A percentile compares a stretch with the other conserved stretches of the same genome.
phyloP scores from a whole-genome alignment of 495 filamentous ascomycete genomes.

The Tuber umbilicatum region DNA sequence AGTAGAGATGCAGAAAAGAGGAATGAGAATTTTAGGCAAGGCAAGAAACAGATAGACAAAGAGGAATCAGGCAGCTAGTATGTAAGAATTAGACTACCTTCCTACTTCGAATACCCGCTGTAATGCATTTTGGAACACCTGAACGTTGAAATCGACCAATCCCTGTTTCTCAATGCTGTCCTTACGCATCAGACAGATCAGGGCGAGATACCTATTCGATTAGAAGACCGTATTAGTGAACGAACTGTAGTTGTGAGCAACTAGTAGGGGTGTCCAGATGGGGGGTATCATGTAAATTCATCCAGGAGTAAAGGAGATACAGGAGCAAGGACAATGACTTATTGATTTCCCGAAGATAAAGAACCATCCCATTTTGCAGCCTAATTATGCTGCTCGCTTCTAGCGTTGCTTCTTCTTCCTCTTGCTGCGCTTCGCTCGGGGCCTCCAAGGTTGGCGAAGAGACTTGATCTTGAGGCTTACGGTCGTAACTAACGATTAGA shows the following conservation, averaged over 20 bases:
- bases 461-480: slow-evolving; percentile 18
- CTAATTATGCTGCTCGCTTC: slow-evolving; percentile 40
- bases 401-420: slow-evolving; percentile 21
- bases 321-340: slow-evolving; percentile 28
- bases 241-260: not conserved
- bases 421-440: not conserved
- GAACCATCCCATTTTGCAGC: slow-evolving; percentile 41
- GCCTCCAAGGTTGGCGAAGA: slow-evolving; percentile 9
- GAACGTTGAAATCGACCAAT: slow-evolving; percentile 57
- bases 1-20: not conserved
- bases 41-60: not conserved
- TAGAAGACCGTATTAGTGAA: slow-evolving; percentile 5
- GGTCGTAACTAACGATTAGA: slow-evolving; percentile 31
- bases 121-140: slow-evolving; percentile 55
- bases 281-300: not conserved
- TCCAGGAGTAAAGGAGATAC: slow-evolving; percentile 1
- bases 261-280: not conserved
- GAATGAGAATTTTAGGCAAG: not conserved
- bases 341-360: slow-evolving; percentile 41
- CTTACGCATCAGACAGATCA: slow-evolving; percentile 42
- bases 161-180: slow-evolving; percentile 50
- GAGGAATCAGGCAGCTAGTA: not conserved
- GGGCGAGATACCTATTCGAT: slow-evolving; percentile 34
- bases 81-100: slow-evolving; percentile 11
- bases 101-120: slow-evolving; percentile 52